phyloP scores from a whole-genome alignment of 805 yeast species.

The Kuraishia ogatae region DNA sequence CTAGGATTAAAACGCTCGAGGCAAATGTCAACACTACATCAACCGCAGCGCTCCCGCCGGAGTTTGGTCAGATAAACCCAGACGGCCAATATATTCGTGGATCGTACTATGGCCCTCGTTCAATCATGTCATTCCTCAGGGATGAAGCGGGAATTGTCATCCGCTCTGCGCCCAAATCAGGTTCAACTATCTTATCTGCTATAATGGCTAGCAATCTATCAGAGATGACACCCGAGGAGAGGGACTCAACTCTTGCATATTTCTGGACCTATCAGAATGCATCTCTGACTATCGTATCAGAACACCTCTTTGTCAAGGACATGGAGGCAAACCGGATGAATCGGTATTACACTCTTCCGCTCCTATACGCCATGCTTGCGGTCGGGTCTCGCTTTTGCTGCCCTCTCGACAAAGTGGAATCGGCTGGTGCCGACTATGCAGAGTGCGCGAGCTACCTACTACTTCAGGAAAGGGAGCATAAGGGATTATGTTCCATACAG shows the following conservation, averaged over 20 bases:
- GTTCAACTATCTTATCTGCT: background rate
- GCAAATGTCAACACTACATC: slow-evolving; percentile 1
- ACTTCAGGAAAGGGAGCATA: slow-evolving; percentile 7
- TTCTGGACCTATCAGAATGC: slow-evolving; percentile 9
- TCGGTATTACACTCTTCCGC: slow-evolving; percentile 5
- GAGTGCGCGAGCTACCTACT: slow-evolving; percentile 7
- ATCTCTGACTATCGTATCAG: slow-evolving; percentile 5
- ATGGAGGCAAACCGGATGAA: slow-evolving; percentile 4
- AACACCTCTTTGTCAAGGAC: slow-evolving; percentile 6
- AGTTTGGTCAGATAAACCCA: background rate
- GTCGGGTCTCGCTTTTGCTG: slow-evolving; percentile 8
- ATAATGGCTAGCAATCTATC: background rate
- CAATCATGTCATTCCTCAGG: background rate
- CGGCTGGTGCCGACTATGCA: slow-evolving; percentile 8
- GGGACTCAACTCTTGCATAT: background rate
- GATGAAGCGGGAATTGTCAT: background rate
- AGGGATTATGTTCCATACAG: slow-evolving; percentile 8
- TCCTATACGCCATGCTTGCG: slow-evolving; percentile 11
- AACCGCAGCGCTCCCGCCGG: background rate
- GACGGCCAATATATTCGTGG: background rate
- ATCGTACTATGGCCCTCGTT: background rate
- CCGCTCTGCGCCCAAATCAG: background rate
- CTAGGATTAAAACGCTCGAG: slow-evolving; percentile 6
- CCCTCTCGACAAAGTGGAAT: slow-evolving; percentile 1
- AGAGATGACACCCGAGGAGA: background rate